Base-by-base conservation (phyloP, 2,329 filamentous ascomycete species). In the Colletotrichum sp. region DNA sequence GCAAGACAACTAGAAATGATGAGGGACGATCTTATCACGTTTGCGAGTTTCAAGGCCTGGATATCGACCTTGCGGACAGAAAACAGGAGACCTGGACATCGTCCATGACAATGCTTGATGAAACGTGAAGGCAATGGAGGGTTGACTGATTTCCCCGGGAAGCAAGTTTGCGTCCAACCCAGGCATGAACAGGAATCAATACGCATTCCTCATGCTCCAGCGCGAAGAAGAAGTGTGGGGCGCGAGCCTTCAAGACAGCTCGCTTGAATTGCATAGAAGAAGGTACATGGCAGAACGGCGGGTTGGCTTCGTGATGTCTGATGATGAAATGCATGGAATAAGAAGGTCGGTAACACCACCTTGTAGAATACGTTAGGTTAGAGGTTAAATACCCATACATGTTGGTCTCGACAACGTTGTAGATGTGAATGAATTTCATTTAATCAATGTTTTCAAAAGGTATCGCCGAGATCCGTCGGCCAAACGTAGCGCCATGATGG, bases 381-480 rank as follows among this genome's bases (percentile, higher is more conserved):
- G 71, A 69, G 64, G 71, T 64, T 73, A 59, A 73, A 74, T 76
- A 76, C 74, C 74, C 74, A 73, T 74, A 76, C 65, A 69, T 76
- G 57, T 60, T 69, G 71, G 59, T 64, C 55, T 49, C 26, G 49
- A 28, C 28, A 57, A 65, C 26, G 8, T 13, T 18, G 3, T 36
- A 44, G 64, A 66, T 21, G 18, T 9, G 21, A 4, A 12, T 28
- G n/a, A 34, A 3, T 18, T 28, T 36, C 62, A 28, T n/a, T 59
- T 24, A 8, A 34, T 32, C 2, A 34, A 34, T 36, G 8, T 13
- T 21, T 63, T 18, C 18, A n/a, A 34, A 62, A 2, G 28, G 4
- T 3, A 21, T 32, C n/a, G 44, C 44, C 12, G 44, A 13, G n/a
- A 52, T 52, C 44, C 10, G n/a, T 52, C n/a, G 44, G 44, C 44